phyloP scores from a whole-genome alignment of 495 filamentous ascomycete species.

The Daldinia concentrica region DNA sequence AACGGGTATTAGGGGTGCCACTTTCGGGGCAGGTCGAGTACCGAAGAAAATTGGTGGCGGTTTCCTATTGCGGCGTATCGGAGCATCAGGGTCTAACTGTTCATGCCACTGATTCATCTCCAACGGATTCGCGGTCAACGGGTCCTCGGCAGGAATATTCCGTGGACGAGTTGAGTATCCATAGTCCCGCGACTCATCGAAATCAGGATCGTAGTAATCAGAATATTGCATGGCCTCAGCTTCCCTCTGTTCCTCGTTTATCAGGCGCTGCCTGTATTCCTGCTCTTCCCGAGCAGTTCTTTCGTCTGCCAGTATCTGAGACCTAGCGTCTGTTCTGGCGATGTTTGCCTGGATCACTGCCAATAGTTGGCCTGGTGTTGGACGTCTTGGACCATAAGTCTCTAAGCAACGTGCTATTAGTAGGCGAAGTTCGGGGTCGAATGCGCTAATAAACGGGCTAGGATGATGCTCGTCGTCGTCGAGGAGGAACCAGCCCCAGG shows the following conservation, averaged over 20 bases:
- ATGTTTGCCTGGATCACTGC: neutral
- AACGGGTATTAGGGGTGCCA: too few relatives aligned
- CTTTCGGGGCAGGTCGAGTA: too few relatives aligned
- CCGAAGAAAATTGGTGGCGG: too few relatives aligned
- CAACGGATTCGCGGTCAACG: neutral
- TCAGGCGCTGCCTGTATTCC: neutral
- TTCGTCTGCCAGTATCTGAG: neutral
- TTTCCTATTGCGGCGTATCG: neutral
- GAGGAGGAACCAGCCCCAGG: neutral
- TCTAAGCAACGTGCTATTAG: slow-evolving; percentile 2
- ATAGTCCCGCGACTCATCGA: neutral
- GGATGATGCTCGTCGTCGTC: neutral
- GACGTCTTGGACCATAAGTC: neutral
- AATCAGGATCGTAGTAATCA: neutral
- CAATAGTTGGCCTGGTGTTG: neutral
- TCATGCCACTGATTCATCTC: neutral
- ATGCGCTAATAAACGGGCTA: neutral
- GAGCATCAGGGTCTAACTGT: neutral
- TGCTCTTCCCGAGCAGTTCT: neutral
- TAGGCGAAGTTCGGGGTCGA: neutral
- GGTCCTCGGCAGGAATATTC: too few relatives aligned
- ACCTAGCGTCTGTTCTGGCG: neutral
- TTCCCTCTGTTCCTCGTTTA: neutral
- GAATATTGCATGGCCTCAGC: neutral
- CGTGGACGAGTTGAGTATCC: too few relatives aligned